Evolutionary conservation across 495 filamentous ascomycete genomes (phyloP), one percentile per base, ranked within the genome.

Genomic region (Penicillium herquei): DNA sequence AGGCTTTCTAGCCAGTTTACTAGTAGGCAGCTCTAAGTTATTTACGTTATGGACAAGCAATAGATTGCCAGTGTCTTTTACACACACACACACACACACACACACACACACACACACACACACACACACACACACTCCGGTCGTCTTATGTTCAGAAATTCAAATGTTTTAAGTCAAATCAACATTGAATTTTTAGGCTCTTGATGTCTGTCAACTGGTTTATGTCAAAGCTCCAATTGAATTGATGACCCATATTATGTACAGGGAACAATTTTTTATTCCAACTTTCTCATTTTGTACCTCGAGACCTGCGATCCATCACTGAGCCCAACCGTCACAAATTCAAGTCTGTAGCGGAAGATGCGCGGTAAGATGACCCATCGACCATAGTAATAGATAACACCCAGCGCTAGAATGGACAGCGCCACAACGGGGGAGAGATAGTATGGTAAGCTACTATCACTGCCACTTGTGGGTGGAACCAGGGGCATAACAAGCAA

Each of bases 401-500:
- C 56, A 0, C 72, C 72, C 7, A 64, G 34, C 0, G 62, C 33
- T 3, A 78, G 54, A 21, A 76, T 66, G 13, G 48, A 57, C 33
- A 75, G 61, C n/a, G 69, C 65, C 9, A 76, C 73, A 14, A 77
- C 57, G 7, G 75, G 63, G 16, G 62, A 70, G 13, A 74, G 52
- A 62, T 65, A 74, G 34, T 78, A 77, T 7, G 72, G 71, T 6
- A 76, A 54, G 35, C 59, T 63, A 59, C 65, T 68, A 3, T 65
- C 67, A 54, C 73, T 69, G 6, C 71, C 66, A 16, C 57, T 51
- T 0, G 64, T 60, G 1, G 73, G 75, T 16, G 67, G 64, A 2
- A 78, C 49, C 51, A 78, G 77, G 1, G 75, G 73, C 55, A 69
- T 68, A 3, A 71, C 62, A 6, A 75, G 56, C 3, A 74, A 66